Conservation (phyloP, 305 asterid genomes). For the Vinca major region DNA sequence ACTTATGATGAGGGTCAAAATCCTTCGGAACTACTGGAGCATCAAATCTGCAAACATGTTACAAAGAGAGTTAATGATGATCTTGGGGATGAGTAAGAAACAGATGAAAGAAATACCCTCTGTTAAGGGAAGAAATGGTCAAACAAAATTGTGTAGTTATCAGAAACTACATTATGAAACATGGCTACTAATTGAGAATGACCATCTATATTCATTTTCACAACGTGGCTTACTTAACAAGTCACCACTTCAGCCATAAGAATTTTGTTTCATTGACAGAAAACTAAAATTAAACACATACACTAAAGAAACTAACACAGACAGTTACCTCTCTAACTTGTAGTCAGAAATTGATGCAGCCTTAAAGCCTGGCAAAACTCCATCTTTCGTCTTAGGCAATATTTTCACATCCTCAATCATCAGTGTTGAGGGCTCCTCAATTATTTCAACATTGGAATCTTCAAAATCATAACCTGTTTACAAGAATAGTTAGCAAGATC, state of each 20-base stretch:
- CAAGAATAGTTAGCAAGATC: constrained; percentile 16
- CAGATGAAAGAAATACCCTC: not conserved
- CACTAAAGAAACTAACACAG: not conserved
- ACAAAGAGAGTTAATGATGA: not conserved
- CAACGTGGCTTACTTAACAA: not conserved
- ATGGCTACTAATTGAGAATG: not conserved
- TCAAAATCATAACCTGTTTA: constrained; percentile 67
- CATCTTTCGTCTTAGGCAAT: constrained; percentile 49
- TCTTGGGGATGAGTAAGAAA: not conserved
- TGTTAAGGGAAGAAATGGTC: not conserved
- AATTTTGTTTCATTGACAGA: not conserved
- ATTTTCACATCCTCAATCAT: constrained; percentile 43
- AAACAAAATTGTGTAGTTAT: not conserved
- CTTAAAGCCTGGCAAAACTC: constrained; percentile 62
- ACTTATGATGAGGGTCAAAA: constrained; percentile 72
- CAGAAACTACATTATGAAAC: not conserved
- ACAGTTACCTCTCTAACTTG: constrained; percentile 53
- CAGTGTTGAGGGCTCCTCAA: constrained; percentile 68
- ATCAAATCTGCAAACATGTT: constrained; percentile 42
- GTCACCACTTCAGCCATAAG: not conserved
- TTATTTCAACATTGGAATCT: constrained; percentile 65
- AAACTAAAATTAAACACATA: not conserved
- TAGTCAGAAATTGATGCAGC: constrained; percentile 55
- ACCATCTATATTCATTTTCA: not conserved
- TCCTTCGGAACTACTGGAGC: constrained; percentile 76